Conservation (phyloP, 305 asterid species). For the Solanum hybrid region DNA sequence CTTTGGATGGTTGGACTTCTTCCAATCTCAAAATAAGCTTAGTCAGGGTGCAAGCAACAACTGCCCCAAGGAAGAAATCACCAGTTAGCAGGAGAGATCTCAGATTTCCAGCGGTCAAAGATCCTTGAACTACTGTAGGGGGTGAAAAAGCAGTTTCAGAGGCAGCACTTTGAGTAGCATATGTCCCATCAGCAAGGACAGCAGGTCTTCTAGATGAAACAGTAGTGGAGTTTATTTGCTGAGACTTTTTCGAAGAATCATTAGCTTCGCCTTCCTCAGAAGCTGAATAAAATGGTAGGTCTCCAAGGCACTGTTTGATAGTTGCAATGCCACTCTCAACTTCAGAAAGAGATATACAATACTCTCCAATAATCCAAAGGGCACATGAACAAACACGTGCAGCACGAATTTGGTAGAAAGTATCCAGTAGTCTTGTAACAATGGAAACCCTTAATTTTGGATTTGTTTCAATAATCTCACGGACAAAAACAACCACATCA, state of each 20-base stretch:
- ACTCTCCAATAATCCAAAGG: slow-evolving; percentile 77
- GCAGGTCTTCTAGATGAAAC: slow-evolving; percentile 91
- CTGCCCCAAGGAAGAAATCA: slow-evolving; percentile 89
- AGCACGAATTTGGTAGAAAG: slow-evolving; percentile 91
- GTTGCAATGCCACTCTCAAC: slow-evolving; percentile 61
- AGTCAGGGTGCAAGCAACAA: slow-evolving; percentile 67
- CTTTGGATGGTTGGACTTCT: slow-evolving; percentile 72
- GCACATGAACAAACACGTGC: slow-evolving; percentile 77
- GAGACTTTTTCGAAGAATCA: slow-evolving; percentile 43
- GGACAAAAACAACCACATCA: slow-evolving; percentile 82
- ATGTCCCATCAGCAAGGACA: slow-evolving; percentile 95
- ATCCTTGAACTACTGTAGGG: slow-evolving; percentile 73
- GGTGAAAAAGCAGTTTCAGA: slow-evolving; percentile 52
- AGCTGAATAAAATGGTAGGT: slow-evolving; percentile 72
- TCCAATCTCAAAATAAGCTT: slow-evolving; percentile 74
- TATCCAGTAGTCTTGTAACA: slow-evolving; percentile 73
- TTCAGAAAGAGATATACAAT: slow-evolving; percentile 86
- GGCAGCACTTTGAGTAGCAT: slow-evolving; percentile 94
- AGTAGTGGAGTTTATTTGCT: slow-evolving; percentile 68
- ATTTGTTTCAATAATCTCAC: slow-evolving; percentile 92
- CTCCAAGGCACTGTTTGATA: slow-evolving; percentile 71
- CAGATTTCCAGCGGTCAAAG: slow-evolving; percentile 51
- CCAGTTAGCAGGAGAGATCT: slow-evolving; percentile 94
- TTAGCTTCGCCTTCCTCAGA: slow-evolving; percentile 69
- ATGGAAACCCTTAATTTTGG: slow-evolving; percentile 88